These are phyloP conservation scores for Amanita polypyramis DNA, from an alignment of 768 basidiomycete genomes.

Conservation along the genomic window DNA sequence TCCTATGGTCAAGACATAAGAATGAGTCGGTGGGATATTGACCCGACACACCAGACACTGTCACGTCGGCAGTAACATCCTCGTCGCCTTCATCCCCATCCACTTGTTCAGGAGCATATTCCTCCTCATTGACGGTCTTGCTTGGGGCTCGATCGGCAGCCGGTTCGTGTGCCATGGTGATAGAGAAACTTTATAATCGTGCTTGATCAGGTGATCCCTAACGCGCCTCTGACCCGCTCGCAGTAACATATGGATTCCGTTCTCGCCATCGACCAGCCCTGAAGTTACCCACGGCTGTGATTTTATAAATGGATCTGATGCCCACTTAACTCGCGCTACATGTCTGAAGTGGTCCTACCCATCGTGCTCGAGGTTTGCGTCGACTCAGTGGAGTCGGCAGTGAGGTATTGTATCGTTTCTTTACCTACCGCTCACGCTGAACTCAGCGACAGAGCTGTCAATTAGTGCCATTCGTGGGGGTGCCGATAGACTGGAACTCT, in stretches of 20 bases:
- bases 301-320: background rate
- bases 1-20: constrained; percentile 18
- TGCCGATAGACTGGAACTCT: constrained; percentile 70
- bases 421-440: background rate
- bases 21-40: background rate
- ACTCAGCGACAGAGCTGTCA: constrained; percentile 7
- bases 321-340: background rate
- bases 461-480: constrained; percentile 60
- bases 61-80: constrained; percentile 11
- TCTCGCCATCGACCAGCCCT: background rate
- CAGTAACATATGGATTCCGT: no score
- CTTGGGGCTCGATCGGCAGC: background rate
- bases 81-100: constrained; percentile 11
- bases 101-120: background rate
- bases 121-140: background rate
- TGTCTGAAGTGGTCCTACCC: constrained; percentile 1
- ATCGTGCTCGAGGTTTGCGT: constrained; percentile 56
- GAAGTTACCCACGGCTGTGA: background rate
- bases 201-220: background rate
- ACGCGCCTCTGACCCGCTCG: background rate
- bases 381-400: constrained; percentile 66
- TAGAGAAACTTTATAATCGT: background rate
- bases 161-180: background rate
- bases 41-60: background rate
- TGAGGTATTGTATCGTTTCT: constrained; percentile 34